Evolutionary conservation across 2,329 filamentous ascomycete species (phyloP).

Genomic region (Sporothrix schenckii): DNA sequence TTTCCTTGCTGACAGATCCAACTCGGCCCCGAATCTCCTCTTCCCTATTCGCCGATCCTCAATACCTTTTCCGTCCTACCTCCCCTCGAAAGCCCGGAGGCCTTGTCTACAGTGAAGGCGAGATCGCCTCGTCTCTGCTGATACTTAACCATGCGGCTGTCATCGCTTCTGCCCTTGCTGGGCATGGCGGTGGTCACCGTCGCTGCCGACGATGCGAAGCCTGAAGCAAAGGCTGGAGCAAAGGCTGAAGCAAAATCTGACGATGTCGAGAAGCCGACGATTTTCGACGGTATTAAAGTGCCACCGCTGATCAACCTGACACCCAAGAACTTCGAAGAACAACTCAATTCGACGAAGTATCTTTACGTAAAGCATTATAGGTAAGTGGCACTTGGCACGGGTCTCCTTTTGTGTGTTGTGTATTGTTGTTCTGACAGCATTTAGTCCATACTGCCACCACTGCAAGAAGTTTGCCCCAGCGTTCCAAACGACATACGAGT

Average conservation of each 20-base stretch:
- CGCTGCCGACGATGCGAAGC: conserved; percentile 37
- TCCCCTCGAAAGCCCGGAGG: conserved; percentile 7
- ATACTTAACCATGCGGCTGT: conserved; percentile 49
- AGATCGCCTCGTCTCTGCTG: not conserved
- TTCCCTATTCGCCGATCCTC: conserved; percentile 2
- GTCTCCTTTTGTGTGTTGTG: not conserved
- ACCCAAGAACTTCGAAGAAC: conserved; percentile 59
- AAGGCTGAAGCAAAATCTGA: conserved; percentile 39
- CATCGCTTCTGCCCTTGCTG: conserved; percentile 52
- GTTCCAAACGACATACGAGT: conserved; percentile 93
- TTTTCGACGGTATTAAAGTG: conserved; percentile 68
- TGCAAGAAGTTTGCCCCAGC: conserved; percentile 79
- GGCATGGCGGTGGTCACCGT: conserved; percentile 49
- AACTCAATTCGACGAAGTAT: conserved; percentile 58
- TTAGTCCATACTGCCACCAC: conserved; percentile 66
- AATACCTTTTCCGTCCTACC: not conserved
- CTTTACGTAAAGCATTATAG: conserved; percentile 68
- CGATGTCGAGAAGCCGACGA: conserved; percentile 53
- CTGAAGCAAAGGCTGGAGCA: no score
- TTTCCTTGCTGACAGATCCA: not conserved
- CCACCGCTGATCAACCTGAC: conserved; percentile 66
- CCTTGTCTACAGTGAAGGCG: not conserved
- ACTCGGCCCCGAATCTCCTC: not conserved
- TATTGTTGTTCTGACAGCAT: not conserved
- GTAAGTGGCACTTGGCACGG: conserved; percentile 47